These are phyloP conservation scores for Eudorina sp. DNA, from an alignment of 139 green algal genomes.

Conservation along the genomic window DNA sequence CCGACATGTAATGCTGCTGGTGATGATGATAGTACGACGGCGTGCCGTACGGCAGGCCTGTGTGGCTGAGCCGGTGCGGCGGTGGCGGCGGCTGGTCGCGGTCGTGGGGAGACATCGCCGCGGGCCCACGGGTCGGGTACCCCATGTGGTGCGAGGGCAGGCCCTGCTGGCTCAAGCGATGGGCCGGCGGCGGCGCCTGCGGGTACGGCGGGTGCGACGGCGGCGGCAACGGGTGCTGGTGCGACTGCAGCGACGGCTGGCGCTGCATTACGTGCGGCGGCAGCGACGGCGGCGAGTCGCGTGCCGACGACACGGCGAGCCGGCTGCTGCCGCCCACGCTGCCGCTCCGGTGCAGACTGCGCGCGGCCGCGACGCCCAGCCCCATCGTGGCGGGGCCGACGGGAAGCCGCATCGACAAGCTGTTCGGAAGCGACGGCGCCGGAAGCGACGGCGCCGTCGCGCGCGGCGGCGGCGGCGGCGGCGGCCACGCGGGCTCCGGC, in stretches of 20 bases:
- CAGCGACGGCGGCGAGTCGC: background rate
- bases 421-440: background rate
- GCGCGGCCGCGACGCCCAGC: background rate
- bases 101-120: background rate
- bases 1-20: too few species aligned
- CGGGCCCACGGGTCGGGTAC: background rate
- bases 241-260: background rate
- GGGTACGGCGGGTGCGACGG: background rate
- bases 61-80: background rate
- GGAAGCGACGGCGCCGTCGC: background rate
- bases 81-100: background rate
- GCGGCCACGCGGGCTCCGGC: background rate
- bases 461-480: background rate
- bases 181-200: background rate
- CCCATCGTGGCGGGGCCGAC: too few species aligned
- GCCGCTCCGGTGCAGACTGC: background rate
- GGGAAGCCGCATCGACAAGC: background rate
- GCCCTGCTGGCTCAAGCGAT: constrained; percentile 19
- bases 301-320: background rate
- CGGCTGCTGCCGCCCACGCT: background rate
- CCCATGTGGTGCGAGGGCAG: background rate
- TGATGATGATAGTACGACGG: background rate
- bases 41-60: background rate
- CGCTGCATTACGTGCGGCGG: background rate
- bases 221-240: background rate